Conservation (phyloP, 2,329 filamentous ascomycete species). For the Trichophyton schoenleinii region DNA sequence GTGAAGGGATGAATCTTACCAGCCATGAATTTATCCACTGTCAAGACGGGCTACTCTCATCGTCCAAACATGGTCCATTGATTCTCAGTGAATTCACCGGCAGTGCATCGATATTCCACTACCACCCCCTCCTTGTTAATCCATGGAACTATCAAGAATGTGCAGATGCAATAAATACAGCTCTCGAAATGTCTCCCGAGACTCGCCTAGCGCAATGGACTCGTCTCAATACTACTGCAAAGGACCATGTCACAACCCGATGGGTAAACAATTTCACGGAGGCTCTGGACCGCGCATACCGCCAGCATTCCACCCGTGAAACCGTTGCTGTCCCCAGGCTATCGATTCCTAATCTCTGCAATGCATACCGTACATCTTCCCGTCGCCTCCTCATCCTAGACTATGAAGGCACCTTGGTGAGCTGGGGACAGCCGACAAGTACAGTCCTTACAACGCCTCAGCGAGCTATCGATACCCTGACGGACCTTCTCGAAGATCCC, state of each 20-base stretch:
- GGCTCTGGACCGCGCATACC: constrained; percentile 61
- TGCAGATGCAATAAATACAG: constrained; percentile 70
- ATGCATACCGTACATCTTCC: constrained; percentile 53
- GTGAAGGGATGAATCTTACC: constrained; percentile 94
- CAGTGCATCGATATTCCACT: constrained; percentile 71
- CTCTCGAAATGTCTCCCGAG: constrained; percentile 63
- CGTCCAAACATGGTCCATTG: constrained; percentile 74
- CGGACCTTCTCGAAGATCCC: constrained; percentile 66
- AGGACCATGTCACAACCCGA: constrained; percentile 67
- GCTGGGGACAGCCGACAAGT: constrained; percentile 70
- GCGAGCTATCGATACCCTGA: constrained; percentile 69
- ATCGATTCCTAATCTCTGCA: constrained; percentile 51
- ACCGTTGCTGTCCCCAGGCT: constrained; percentile 78
- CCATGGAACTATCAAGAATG: constrained; percentile 90
- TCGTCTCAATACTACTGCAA: constrained; percentile 59
- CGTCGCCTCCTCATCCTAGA: constrained; percentile 78
- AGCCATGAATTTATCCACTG: constrained; percentile 90
- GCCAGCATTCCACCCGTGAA: constrained; percentile 73
- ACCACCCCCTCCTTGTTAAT: constrained; percentile 73
- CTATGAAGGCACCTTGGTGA: constrained; percentile 84
- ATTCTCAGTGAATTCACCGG: constrained; percentile 94
- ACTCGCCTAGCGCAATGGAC: constrained; percentile 67
- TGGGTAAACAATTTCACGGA: constrained; percentile 71
- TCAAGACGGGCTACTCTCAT: constrained; percentile 63
- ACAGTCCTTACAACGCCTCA: constrained; percentile 80